Conservation (phyloP, 2,329 filamentous ascomycete species). For the Calonectria henricotiae region DNA sequence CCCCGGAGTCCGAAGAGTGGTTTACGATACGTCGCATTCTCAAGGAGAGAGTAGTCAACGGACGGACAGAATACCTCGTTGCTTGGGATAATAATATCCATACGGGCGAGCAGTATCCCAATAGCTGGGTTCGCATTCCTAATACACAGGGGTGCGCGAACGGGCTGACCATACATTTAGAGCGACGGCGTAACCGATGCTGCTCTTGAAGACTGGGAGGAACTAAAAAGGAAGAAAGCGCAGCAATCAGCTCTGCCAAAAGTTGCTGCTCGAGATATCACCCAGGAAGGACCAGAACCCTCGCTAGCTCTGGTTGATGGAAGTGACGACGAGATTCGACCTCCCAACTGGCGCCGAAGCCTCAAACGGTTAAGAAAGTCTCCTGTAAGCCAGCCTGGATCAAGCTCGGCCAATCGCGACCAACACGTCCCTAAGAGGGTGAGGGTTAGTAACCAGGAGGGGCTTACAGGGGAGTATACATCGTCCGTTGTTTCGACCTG, state of each 20-base stretch:
- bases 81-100: constrained; percentile 58
- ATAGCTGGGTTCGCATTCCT: constrained; percentile 56
- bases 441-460: constrained; percentile 44
- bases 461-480: constrained; percentile 54
- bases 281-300: constrained; percentile 5
- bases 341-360: constrained; percentile 51
- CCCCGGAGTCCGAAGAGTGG: constrained; percentile 54
- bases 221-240: constrained; percentile 42
- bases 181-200: constrained; percentile 54
- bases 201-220: constrained; percentile 57
- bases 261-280: constrained; percentile 10
- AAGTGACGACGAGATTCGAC: constrained; percentile 47
- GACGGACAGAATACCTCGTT: constrained; percentile 57
- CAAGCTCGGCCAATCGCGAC: constrained; percentile 38
- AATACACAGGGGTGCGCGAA: constrained; percentile 26
- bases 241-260: constrained; percentile 18
- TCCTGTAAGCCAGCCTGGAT: constrained; percentile 36
- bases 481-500: constrained; percentile 53
- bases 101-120: constrained; percentile 55
- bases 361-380: constrained; percentile 40
- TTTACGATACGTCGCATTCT: constrained; percentile 58
- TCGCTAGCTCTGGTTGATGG: constrained; percentile 24
- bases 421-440: constrained; percentile 46
- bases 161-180: constrained; percentile 49
- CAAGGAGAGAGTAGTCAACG: constrained; percentile 53